Conservation (phyloP, 768 basidiomycete genomes). For the Termitomyces heimii region DNA sequence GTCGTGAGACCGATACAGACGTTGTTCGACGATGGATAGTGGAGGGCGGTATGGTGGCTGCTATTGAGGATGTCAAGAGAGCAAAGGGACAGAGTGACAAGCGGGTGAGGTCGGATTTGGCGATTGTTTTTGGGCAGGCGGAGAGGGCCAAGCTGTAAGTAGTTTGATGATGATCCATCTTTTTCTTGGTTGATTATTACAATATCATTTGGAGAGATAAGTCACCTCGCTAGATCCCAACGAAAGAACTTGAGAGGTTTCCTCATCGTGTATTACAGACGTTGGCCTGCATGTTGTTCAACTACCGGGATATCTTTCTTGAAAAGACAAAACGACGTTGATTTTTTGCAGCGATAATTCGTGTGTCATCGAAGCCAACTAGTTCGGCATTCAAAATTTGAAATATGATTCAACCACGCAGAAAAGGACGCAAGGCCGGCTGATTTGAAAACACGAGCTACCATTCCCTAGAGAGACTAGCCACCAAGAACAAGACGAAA, state of each 20-base stretch:
- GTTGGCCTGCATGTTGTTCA: background rate
- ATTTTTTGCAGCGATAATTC: background rate
- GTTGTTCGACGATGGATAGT: constrained; percentile 45
- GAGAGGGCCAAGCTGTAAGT: constrained; percentile 17
- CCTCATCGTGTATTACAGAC: background rate
- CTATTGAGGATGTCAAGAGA: constrained; percentile 28
- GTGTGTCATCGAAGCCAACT: background rate
- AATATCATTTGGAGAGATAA: background rate
- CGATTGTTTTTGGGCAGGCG: constrained; percentile 29
- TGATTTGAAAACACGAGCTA: background rate
- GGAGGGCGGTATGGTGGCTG: constrained; percentile 38
- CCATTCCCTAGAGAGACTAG: background rate
- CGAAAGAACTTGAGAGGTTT: background rate
- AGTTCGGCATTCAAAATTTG: too few relatives aligned
- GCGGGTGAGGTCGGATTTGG: constrained; percentile 21
- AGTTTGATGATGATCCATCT: background rate
- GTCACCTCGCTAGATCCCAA: background rate
- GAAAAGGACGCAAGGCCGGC: background rate
- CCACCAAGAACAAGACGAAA: background rate
- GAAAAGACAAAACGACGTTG: background rate
- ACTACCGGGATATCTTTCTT: background rate
- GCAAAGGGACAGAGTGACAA: constrained; percentile 17
- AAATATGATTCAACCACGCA: too few relatives aligned
- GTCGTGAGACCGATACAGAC: constrained; percentile 39
- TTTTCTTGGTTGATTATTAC: background rate